These are phyloP conservation scores for Echria macrotheca DNA, from an alignment of 495 filamentous ascomycete species.

Conservation along the genomic window DNA sequence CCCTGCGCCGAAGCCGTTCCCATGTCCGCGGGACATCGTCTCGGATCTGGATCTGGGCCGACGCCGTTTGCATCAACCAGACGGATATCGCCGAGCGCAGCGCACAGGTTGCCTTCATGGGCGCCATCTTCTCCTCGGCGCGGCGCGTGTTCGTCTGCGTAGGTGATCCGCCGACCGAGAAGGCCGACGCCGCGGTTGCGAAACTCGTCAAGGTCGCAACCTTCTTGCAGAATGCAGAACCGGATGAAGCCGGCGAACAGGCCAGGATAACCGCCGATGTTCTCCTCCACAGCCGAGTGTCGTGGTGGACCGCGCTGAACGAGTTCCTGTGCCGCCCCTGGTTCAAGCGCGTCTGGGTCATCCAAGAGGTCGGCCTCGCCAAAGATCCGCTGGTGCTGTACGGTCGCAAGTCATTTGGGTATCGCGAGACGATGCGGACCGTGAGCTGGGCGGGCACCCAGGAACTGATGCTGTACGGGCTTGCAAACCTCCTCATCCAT, in stretches of 20 bases:
- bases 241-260: not conserved
- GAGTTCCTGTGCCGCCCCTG: not conserved
- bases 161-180: not conserved
- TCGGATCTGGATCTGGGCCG: slow-evolving; percentile 5
- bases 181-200: not conserved
- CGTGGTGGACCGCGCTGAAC: not conserved
- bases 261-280: not conserved
- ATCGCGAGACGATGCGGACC: not conserved
- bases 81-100: not conserved
- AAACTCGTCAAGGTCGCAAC: not conserved
- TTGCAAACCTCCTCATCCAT: not conserved
- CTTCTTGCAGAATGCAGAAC: not conserved
- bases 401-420: not conserved
- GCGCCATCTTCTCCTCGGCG: not conserved
- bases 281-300: not conserved
- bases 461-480: not conserved
- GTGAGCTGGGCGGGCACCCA: not conserved
- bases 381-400: not conserved
- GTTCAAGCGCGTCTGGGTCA: not conserved
- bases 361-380: slow-evolving; percentile 1
- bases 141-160: not conserved
- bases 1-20: not conserved
- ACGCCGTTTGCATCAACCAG: slow-evolving; percentile 5
- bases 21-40: too few species aligned
- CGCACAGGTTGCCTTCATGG: slow-evolving; percentile 1